Conservation (phyloP, 192 early-diverging fungal species). For the Chytriomyces sp. region DNA sequence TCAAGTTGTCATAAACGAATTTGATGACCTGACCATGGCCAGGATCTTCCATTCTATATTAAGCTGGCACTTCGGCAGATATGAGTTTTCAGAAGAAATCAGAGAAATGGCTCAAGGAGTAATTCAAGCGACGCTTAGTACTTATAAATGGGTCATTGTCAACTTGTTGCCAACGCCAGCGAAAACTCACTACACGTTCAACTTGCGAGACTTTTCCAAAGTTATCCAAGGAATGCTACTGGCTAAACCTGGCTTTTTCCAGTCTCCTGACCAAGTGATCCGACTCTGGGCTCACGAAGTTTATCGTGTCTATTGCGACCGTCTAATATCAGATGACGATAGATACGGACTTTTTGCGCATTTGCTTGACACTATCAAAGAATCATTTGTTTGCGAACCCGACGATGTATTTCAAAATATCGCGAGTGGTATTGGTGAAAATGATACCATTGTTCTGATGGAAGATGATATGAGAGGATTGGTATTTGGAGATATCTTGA, state of each 20-base stretch:
- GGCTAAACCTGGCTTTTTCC: slow-evolving; percentile 49
- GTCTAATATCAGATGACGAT: slow-evolving; percentile 60
- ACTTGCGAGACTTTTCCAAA: slow-evolving; percentile 60
- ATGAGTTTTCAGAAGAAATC: slow-evolving; percentile 59
- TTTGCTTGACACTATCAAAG: slow-evolving; percentile 46
- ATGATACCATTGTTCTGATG: slow-evolving; percentile 51
- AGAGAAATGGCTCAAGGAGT: slow-evolving; percentile 40
- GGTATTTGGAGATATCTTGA: slow-evolving; percentile 60
- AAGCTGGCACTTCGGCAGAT: slow-evolving; percentile 59
- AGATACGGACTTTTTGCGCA: slow-evolving; percentile 50
- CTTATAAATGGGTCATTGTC: slow-evolving; percentile 58
- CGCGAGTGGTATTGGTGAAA: slow-evolving; percentile 46
- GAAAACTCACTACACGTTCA: slow-evolving; percentile 70
- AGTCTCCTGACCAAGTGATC: slow-evolving; percentile 44
- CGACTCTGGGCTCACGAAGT: slow-evolving; percentile 64
- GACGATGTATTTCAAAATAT: slow-evolving; percentile 51
- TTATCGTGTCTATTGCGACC: slow-evolving; percentile 60
- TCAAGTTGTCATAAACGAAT: slow-evolving; percentile 62
- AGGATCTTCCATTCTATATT: slow-evolving; percentile 63
- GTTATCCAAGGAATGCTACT: slow-evolving; percentile 64
- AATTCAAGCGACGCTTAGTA: slow-evolving; percentile 47
- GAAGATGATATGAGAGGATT: slow-evolving; percentile 63
- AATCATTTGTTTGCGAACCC: slow-evolving; percentile 48
- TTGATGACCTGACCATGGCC: slow-evolving; percentile 59
- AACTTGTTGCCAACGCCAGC: slow-evolving; percentile 68